These are phyloP conservation scores for Coccinonectria pachysandricola DNA, from an alignment of 2,329 filamentous ascomycete species.

Conservation along the genomic window DNA sequence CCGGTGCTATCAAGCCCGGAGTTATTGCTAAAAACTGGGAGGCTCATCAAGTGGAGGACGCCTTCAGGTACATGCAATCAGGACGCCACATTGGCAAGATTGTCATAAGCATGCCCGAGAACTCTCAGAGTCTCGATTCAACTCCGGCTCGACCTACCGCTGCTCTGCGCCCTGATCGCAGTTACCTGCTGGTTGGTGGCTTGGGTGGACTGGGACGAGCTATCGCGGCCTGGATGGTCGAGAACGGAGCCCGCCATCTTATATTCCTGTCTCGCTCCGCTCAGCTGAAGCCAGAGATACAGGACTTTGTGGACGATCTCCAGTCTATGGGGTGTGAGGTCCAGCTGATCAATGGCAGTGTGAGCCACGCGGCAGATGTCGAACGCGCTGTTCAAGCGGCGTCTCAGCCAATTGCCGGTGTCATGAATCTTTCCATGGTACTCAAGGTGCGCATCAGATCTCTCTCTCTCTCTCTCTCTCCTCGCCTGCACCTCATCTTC, in stretches of 20 bases:
- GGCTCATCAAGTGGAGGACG: constrained; percentile 23
- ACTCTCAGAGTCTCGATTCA: no score
- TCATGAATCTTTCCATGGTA: not conserved
- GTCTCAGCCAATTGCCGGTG: not conserved
- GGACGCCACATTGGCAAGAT: constrained; percentile 33
- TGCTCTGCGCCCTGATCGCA: constrained; percentile 2
- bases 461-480: no score
- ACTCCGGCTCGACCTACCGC: no score
- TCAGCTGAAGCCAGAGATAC: not conserved
- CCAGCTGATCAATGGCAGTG: not conserved
- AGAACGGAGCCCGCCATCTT: constrained; percentile 5
- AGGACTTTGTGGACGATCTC: not conserved
- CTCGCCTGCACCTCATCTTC: constrained; percentile 1
- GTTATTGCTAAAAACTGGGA: no score
- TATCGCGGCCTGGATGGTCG: constrained; percentile 5
- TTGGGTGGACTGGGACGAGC: constrained; percentile 9
- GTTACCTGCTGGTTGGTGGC: constrained; percentile 18
- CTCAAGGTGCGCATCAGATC: not conserved
- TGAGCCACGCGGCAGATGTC: not conserved
- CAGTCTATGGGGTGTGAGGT: not conserved
- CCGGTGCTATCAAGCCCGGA: no score
- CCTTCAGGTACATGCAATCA: constrained; percentile 33
- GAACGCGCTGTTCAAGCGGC: not conserved
- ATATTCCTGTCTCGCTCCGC: constrained; percentile 7
- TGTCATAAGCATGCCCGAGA: constrained; percentile 20